Evolutionary conservation across 129 eudicot species (phyloP).

Genomic region (Flaveria trinervia): DNA sequence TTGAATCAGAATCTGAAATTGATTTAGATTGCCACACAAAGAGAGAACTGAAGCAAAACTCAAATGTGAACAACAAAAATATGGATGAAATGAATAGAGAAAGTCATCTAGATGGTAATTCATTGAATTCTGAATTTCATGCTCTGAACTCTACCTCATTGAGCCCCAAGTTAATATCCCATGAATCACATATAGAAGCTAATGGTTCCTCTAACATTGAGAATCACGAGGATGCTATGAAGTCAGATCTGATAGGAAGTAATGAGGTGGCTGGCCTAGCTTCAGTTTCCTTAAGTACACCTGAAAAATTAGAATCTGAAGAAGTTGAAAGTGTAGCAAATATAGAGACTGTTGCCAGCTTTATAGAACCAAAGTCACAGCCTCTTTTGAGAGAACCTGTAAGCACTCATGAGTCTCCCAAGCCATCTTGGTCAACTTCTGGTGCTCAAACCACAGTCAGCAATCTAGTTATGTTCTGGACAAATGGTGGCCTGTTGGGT

Average conservation of each 20-base stretch:
- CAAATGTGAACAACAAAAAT: slow-evolving; percentile 34
- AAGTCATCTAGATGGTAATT: slow-evolving; percentile 23
- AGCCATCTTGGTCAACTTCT: slow-evolving; percentile 46
- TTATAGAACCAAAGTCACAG: slow-evolving; percentile 30
- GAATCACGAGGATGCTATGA: slow-evolving; percentile 24
- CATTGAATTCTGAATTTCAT: slow-evolving; percentile 40
- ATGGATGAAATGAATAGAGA: slow-evolving; percentile 22
- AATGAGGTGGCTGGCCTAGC: slow-evolving; percentile 31
- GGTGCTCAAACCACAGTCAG: slow-evolving; percentile 30
- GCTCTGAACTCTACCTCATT: slow-evolving; percentile 31
- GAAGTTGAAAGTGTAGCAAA: slow-evolving; percentile 29
- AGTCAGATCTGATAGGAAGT: slow-evolving; percentile 20
- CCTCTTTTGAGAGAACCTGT: slow-evolving; percentile 27
- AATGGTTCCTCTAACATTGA: slow-evolving; percentile 17
- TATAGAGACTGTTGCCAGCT: slow-evolving; percentile 24
- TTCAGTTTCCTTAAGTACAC: slow-evolving; percentile 21
- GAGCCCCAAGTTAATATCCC: slow-evolving; percentile 15
- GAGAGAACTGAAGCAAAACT: slow-evolving; percentile 41
- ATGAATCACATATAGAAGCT: slow-evolving; percentile 32
- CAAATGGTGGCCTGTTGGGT: slow-evolving; percentile 89
- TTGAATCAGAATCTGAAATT: slow-evolving; percentile 84
- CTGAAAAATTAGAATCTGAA: slow-evolving; percentile 31
- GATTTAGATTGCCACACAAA: slow-evolving; percentile 65
- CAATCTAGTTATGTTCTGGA: slow-evolving; percentile 70
- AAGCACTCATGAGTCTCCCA: slow-evolving; percentile 38